A percentile compares a stretch with the other conserved stretches of the same genome.
These are phyloP conservation scores for Lyophyllum semitale DNA, from an alignment of 768 basidiomycete genomes.

Conservation along the genomic window DNA sequence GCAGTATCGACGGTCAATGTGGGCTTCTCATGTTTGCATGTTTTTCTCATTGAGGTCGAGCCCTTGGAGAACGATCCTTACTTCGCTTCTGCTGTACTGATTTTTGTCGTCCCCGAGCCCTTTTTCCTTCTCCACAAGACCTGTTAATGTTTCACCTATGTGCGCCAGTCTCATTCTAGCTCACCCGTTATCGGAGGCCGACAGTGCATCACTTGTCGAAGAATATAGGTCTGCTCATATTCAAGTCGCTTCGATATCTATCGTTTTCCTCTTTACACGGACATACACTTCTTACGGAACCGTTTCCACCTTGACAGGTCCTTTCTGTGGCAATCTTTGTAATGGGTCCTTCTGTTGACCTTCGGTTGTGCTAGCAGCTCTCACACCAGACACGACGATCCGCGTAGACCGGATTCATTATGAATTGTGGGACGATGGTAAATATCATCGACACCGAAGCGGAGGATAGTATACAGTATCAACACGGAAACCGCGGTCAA, in stretches of 20 bases:
- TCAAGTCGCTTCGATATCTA: not conserved
- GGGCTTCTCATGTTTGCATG: not conserved
- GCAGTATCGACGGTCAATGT: not conserved
- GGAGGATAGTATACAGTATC: too few relatives aligned
- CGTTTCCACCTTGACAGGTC: not conserved
- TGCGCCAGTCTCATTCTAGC: not conserved
- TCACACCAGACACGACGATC: not conserved
- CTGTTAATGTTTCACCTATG: not conserved
- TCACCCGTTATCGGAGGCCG: not conserved
- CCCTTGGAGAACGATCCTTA: not conserved
- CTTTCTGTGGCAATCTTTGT: not conserved
- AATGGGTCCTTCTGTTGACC: not conserved
- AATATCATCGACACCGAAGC: too few relatives aligned
- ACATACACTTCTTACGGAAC: not conserved
- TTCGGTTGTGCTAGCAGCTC: not conserved
- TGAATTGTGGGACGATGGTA: too few relatives aligned
- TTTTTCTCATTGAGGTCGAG: not conserved
- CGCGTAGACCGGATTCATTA: not conserved
- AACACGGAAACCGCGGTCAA: too few relatives aligned
- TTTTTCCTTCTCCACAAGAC: not conserved
- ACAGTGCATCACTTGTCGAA: not conserved
- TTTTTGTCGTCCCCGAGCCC: not conserved
- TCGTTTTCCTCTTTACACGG: not conserved
- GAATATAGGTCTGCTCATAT: not conserved
- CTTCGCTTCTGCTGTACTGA: not conserved